Evolutionary conservation across 164 flowering plant genomes (phyloP), one percentile per base, ranked within the genome.

Genomic region (Taxillus chinensis): DNA sequence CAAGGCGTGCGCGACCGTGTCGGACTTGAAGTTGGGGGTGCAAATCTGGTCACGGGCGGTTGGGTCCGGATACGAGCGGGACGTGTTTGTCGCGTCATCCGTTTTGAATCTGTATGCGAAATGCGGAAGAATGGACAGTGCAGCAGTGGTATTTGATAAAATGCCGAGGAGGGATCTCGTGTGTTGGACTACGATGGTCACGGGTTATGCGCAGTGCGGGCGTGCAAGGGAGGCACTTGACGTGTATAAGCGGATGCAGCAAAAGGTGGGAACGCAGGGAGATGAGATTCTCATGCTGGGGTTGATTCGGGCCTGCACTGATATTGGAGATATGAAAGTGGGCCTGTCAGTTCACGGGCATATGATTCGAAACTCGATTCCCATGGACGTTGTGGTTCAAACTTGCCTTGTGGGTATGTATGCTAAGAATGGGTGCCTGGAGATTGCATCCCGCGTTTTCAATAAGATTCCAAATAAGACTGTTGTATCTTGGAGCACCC

Each of bases 371-470:
- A 80, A 64, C 65, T 58, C 53, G 65, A 57, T 74, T 50, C 53
- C 57, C 17, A 53, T 72, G 76, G 75, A 78, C 57, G 74, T 72
- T 51, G 45, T 70, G 16, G 60, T 71, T 63, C 71, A 77, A 57
- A 83, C 83, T 14, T 77, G 86, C 66, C 79, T 83, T 42, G 70
- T 83, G 11, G 79, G 78, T 62, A 83, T 83, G 86, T 83, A 82
- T 62, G 81, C 83, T 7, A 84, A 84, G 78, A 71, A 55, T 61
- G 86, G 85, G 41, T 57, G 59, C 50, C 52, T 80, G 69, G 75
- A 71, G 54, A 49, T 68, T 49, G 86, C 85, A 48, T 66, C 49
- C 40, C 43, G 59, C 16, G 59, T 80, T 0, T 82, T 84, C 53
- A 39, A 61, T 39, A 66, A 40, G 53, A 84, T 82, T 75, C 41